Conservation (phyloP, 31 red algal genomes). For the Endocladia muricata region DNA sequence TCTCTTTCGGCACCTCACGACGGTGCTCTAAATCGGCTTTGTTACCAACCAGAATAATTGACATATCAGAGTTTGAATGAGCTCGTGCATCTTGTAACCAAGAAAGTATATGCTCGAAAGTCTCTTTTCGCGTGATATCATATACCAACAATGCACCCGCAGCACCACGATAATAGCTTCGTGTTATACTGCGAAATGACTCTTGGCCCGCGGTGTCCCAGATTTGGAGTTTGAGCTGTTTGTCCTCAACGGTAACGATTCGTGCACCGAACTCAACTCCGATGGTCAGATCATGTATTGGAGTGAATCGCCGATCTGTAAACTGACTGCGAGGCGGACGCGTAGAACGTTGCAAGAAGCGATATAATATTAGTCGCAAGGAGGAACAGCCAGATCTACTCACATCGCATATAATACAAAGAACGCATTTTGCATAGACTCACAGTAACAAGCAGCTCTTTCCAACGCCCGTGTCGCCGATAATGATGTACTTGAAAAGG, state of each 20-base stretch:
- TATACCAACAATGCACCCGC: constrained; percentile 95
- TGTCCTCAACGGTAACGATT: constrained; percentile 87
- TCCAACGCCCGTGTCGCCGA: constrained; percentile 90
- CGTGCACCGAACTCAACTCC: constrained; percentile 97
- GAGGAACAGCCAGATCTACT: no score
- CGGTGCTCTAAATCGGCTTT: constrained; percentile 97
- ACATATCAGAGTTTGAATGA: constrained; percentile 86
- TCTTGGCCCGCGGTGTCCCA: constrained; percentile 99
- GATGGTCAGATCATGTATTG: constrained; percentile 97
- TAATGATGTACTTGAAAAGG: constrained; percentile 96
- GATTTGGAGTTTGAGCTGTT: constrained; percentile 88
- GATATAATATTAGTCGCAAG: no score
- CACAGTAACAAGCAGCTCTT: constrained; percentile 86
- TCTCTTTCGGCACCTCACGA: constrained; percentile 73
- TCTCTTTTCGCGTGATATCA: constrained; percentile 94
- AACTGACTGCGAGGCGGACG: constrained; percentile 53
- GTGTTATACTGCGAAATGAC: constrained; percentile 91
- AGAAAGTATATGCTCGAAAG: constrained; percentile 80
- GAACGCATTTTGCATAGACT: no score
- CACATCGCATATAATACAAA: no score
- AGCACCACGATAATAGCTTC: constrained; percentile 93
- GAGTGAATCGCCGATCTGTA: constrained; percentile 87
- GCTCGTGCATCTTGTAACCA: constrained; percentile 90
- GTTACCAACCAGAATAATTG: constrained; percentile 91
- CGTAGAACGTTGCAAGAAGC: no score